Conservation (phyloP, 768 basidiomycete genomes). For the Filobasidium floriforme region DNA sequence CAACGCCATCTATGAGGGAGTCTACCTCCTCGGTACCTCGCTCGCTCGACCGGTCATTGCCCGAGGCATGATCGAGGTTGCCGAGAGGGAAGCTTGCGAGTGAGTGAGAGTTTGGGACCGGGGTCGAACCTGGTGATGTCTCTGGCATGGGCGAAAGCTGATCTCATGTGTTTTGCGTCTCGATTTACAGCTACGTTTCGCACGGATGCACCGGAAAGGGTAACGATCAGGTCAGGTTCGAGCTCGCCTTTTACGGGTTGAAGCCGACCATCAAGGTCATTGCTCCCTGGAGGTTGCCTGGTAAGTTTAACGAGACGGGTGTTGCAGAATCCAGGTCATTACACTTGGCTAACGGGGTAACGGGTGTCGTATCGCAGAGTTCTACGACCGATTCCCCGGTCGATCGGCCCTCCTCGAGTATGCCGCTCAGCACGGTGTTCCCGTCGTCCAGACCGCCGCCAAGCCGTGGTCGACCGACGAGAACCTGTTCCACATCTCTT, state of each 20-base stretch:
- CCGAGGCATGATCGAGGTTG: slow-evolving; percentile 93
- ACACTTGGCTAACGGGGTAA: not conserved
- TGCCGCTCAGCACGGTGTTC: slow-evolving; percentile 78
- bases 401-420: slow-evolving; percentile 86
- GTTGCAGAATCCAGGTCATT: not conserved
- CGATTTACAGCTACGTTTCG: slow-evolving; percentile 65
- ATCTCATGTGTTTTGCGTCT: not conserved
- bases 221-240: slow-evolving; percentile 98
- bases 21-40: slow-evolving; percentile 95
- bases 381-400: slow-evolving; percentile 95
- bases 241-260: slow-evolving; percentile 96
- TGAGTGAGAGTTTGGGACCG: slow-evolving; percentile 48
- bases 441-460: slow-evolving; percentile 85
- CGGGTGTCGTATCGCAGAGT: slow-evolving; percentile 52
- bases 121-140: not conserved
- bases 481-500: slow-evolving; percentile 99
- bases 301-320: slow-evolving; percentile 47
- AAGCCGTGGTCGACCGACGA: slow-evolving; percentile 99
- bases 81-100: slow-evolving; percentile 90
- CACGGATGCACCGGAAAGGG: slow-evolving; percentile 99
- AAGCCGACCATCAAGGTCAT: slow-evolving; percentile 98
- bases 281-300: slow-evolving; percentile 94
- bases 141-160: not conserved
- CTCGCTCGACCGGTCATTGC: slow-evolving; percentile 97
- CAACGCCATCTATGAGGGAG: slow-evolving; percentile 98